Base-by-base conservation (phyloP, 2,329 filamentous ascomycete species). In the Claviceps pazoutovae region DNA sequence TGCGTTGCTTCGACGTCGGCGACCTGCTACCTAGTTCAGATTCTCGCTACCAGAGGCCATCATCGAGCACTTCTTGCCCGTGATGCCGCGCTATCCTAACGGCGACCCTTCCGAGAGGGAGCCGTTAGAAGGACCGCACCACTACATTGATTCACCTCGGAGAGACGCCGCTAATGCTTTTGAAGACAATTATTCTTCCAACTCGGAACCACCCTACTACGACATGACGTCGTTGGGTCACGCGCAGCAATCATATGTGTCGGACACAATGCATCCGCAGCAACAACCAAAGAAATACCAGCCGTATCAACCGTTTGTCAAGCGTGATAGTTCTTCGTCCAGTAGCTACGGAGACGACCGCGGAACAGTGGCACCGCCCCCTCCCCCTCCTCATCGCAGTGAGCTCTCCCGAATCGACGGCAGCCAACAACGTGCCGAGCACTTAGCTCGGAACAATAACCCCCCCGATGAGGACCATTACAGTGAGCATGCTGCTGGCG, bases 401-500 rank as follows among this genome's bases (percentile, higher is more conserved):
- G 60, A 62, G 19, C 56, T 60, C 48, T 54, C 51, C 38, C 54
- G 53, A 48, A 54, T 50, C 44, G 45, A 63, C 57, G 63, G 58
- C 53, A 50, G 60, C 42, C 48, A 54, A 48, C 56, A 56, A 58
- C 63, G 63, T 55, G 57, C 53, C 17, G 55, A 58, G 26, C 58
- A 54, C 7, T 45, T 46, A 42, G 55, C 56, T 21, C 54, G 54
- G 7, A 57, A 62, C 57, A 73, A 68, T 59, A 67, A 72, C 52
- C 84, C 81, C 1, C 79, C 80, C 2, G 82, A 79, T 37, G 74
- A 79, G 55, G 82, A 88, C 67, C 86, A 87, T 63, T 79, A 83
- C 56, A 74, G 82, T 54, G 72, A 79, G 48, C 65, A 71, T 41
- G 79, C 83, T 16, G 73, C 75, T 21, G 83, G 82, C 58, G 83